Percentiles rank a stretch among this genome's conserved stretches.
phyloP scores from a whole-genome alignment of 116 monocot genomes.

The Papilionanthe hybrid region DNA sequence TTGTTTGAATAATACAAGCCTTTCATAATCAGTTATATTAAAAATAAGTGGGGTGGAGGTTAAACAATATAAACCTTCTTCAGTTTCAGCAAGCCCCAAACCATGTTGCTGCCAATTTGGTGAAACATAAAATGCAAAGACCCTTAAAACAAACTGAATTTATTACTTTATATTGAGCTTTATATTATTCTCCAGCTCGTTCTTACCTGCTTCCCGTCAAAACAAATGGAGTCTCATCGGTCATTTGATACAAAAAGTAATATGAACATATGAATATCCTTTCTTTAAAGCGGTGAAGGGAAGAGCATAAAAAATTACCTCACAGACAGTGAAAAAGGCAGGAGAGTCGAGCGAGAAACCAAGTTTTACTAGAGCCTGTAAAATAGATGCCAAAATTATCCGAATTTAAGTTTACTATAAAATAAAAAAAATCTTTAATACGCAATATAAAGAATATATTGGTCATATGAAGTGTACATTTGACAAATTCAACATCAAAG shows the following conservation, averaged over 20 bases:
- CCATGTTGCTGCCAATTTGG: too few relatives aligned
- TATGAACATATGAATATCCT: not conserved
- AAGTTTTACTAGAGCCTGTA: constrained; percentile 50
- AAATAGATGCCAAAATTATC: not conserved
- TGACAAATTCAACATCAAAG: not conserved
- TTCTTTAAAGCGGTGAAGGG: not conserved
- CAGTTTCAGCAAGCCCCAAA: too few relatives aligned
- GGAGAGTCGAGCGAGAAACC: constrained; percentile 61
- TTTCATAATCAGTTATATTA: too few relatives aligned
- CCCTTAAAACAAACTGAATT: too few relatives aligned
- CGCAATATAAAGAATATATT: not conserved
- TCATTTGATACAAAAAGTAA: not conserved
- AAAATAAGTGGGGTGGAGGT: too few relatives aligned
- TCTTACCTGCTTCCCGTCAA: too few relatives aligned
- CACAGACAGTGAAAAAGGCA: constrained; percentile 61
- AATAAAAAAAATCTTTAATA: not conserved
- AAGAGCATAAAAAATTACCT: constrained; percentile 26
- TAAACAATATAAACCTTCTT: too few relatives aligned
- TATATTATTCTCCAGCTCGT: too few relatives aligned
- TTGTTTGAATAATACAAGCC: too few relatives aligned
- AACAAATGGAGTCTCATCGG: not conserved
- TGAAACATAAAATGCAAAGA: too few relatives aligned
- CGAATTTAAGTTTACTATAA: not conserved
- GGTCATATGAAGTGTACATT: not conserved
- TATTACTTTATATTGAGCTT: too few relatives aligned